Evolutionary conservation across 164 flowering plant species (phyloP), one percentile per base, ranked within the genome.

Genomic region (Protea cynaroides): DNA sequence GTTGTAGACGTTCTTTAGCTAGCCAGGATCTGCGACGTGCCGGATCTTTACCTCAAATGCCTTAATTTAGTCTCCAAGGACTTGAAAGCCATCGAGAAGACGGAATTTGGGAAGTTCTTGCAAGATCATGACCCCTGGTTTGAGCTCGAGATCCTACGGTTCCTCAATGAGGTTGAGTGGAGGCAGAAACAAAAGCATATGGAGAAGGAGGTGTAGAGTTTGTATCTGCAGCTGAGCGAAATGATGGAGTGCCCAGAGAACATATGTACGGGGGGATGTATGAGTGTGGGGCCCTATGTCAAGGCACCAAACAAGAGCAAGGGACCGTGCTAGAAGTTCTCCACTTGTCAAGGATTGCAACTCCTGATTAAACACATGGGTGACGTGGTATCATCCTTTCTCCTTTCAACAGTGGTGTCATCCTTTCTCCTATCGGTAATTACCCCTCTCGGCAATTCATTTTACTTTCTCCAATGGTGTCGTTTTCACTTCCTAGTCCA

Each of bases 211-310:
- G 92, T 81, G 63, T 81, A 79, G 73, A 77, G 67, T 7, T 10
- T 85, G 76, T 94, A 89, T 59, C 9, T 85, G 61, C 76, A 89
- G 72, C 85, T 94, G 29, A 83, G 88, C 56, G 99, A 91, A 71
- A 97, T 96, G 7, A 89, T 94, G 99, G 92, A 89, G 8, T 84
- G 95, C 65, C 62, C 91, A 62, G 86, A 81, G 69, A 97, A 94
- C 81, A 94, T 94, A 54, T 94, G 84, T 77, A 80, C 84, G 0
- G 96, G 89, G 72, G 99, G 97, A 18, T 94, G 99, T 81, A 85
- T 87, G 0, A 70, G 52, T 21, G 88, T 94, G 6, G 88, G 97
- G 1, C 99, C 97, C 0, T 68, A 62, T 13, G 86, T 85, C 70
- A 63, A 64, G 78, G 85, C 71, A 18, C 80, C 82, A 0, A 55